phyloP scores from a whole-genome alignment of 768 basidiomycete species.

The Leccinellum albellum region DNA sequence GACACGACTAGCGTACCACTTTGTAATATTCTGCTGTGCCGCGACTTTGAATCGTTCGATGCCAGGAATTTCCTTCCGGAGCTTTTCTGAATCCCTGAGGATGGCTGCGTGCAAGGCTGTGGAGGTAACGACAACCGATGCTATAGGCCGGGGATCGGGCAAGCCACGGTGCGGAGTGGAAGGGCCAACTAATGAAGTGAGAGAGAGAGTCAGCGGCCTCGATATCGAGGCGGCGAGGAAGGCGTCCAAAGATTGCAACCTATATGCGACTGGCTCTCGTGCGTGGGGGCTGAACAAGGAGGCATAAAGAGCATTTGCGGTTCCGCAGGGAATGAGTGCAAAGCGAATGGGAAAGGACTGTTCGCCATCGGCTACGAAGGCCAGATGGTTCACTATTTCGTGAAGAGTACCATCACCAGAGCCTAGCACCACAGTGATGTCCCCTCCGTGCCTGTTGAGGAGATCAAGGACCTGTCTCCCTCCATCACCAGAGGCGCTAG shows the following conservation, averaged over 20 bases:
- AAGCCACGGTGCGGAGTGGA: slow-evolving; percentile 19
- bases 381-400: slow-evolving; percentile 71
- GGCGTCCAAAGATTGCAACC: slow-evolving; percentile 53
- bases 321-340: slow-evolving; percentile 71
- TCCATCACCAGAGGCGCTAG: slow-evolving; percentile 53
- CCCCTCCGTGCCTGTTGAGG: slow-evolving; percentile 32
- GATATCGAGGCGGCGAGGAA: slow-evolving; percentile 39
- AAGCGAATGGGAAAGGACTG: slow-evolving; percentile 34
- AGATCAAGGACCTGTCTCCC: slow-evolving; percentile 43
- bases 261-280: slow-evolving; percentile 35
- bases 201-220: slow-evolving; percentile 51
- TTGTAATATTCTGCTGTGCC: slow-evolving; percentile 66
- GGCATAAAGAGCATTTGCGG: slow-evolving; percentile 89
- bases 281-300: slow-evolving; percentile 62
- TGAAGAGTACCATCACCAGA: slow-evolving; percentile 94
- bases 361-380: slow-evolving; percentile 14
- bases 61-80: slow-evolving; percentile 67
- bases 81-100: slow-evolving; percentile 72
- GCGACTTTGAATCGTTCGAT: slow-evolving; percentile 87
- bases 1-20: slow-evolving; percentile 64
- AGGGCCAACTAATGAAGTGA: slow-evolving; percentile 42
- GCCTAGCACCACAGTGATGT: slow-evolving; percentile 52
- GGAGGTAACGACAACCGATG: slow-evolving; percentile 83
- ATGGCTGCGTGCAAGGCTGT: slow-evolving; percentile 84
- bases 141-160: slow-evolving; percentile 23